Evolutionary conservation across 257 asterid genomes (phyloP), one percentile per base, ranked within the genome.

Genomic region (Nicotiana noctiflora): DNA sequence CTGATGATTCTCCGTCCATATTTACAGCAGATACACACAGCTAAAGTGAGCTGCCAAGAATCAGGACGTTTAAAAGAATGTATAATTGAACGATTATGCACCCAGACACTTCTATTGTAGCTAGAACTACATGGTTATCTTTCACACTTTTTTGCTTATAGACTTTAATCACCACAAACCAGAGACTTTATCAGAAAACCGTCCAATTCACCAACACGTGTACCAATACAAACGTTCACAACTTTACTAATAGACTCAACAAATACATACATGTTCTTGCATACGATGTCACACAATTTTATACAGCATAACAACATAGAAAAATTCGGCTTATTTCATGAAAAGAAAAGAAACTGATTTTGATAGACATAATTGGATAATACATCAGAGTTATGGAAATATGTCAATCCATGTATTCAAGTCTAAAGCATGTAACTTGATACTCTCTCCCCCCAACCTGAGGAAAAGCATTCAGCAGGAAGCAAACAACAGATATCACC

Each of bases 11-110:
- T 93, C 21, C 84, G 97, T 89, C 95, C 96, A 89, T 84, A 89
- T 93, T 92, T 92, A 93, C 98, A 83, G 92, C 96, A 89, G 83
- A 74, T 83, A 85, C 94, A 86, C 93, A 86, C 93, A 76, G 18
- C 94, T 90, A 81, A 88, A 6, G 88, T 85, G 92, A 84, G 86
- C 83, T 84, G 92, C 95, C 92, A 93, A 93, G 98, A 93, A 93
- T 93, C 81, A 37, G 87, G 95, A 49, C 53, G 53, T 49, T 49
- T 10, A 49, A 10, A 49, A 49, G 55, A 49, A 10, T 49, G 13
- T 12, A 49, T 0, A 49, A 49, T 49, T 11, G 55, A 12, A 49
- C 0, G 15, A 49, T 49, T 49, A 49, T 2, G 17, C 17, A 49
- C 5, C 3, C 55, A 49, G 3, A 49, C 55, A 49, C 55, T 49